These are phyloP conservation scores for Talaromyces borbonicus DNA, from an alignment of 495 filamentous ascomycete genomes.

Conservation along the genomic window DNA sequence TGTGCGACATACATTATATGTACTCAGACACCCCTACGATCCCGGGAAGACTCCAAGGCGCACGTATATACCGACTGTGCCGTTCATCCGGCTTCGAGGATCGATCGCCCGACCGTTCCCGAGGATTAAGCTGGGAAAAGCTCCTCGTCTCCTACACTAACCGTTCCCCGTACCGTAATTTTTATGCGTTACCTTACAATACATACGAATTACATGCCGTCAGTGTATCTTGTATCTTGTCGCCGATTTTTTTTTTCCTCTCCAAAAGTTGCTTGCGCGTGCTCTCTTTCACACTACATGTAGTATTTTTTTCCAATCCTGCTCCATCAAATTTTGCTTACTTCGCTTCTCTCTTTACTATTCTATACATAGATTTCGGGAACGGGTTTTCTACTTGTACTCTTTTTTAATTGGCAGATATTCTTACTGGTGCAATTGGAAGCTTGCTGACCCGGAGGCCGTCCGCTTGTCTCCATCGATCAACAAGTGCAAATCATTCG, in stretches of 20 bases:
- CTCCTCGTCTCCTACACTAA: background rate
- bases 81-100: constrained; percentile 11
- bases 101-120: constrained; percentile 36
- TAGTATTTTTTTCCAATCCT: constrained; percentile 1
- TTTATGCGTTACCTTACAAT: no score
- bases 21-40: no score
- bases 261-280: background rate
- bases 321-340: constrained; percentile 1
- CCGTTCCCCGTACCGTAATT: no score
- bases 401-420: constrained; percentile 14
- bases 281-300: constrained; percentile 5
- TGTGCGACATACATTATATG: no score
- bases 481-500: background rate
- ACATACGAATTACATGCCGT: no score
- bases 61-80: no score
- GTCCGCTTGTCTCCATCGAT: background rate
- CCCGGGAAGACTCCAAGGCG: no score
- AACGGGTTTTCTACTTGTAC: constrained; percentile 29
- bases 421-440: constrained; percentile 12
- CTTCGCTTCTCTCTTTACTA: constrained; percentile 14
- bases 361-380: constrained; percentile 18
- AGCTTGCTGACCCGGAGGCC: constrained; percentile 18
- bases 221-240: background rate
- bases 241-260: constrained; percentile 3
- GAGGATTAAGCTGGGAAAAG: constrained; percentile 16